Evolutionary conservation across 495 filamentous ascomycete species (phyloP).

Genomic region (Penicillium taxi): DNA sequence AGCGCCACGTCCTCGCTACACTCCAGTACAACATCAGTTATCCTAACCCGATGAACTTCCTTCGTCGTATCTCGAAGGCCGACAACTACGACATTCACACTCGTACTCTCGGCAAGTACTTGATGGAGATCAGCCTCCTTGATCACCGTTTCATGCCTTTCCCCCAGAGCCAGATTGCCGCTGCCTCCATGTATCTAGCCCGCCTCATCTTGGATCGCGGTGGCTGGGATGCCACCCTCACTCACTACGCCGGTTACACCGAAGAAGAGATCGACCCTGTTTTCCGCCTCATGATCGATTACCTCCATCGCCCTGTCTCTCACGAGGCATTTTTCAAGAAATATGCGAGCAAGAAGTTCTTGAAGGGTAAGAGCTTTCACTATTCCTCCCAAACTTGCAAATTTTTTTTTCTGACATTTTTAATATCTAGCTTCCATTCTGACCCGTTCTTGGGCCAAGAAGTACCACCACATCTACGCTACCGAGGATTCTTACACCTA

Average conservation of each 20-base stretch:
- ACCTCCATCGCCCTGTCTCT: constrained; percentile 74
- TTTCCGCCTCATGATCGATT: constrained; percentile 90
- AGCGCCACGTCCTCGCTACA: constrained; percentile 81
- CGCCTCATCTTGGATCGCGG: constrained; percentile 83
- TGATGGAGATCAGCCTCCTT: constrained; percentile 94
- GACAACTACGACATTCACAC: constrained; percentile 98
- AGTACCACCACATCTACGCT: constrained; percentile 44
- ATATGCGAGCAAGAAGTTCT: constrained; percentile 96
- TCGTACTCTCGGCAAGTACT: constrained; percentile 91
- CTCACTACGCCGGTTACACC: constrained; percentile 86
- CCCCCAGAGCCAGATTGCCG: constrained; percentile 80
- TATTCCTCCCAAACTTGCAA: no score
- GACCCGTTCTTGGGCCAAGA: constrained; percentile 88
- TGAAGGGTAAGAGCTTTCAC: constrained; percentile 62
- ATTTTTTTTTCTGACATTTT: background rate
- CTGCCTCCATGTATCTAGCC: constrained; percentile 89
- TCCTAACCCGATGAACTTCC: constrained; percentile 99
- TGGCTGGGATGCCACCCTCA: constrained; percentile 84
- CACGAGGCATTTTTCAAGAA: constrained; percentile 99
- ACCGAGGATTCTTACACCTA: constrained; percentile 34
- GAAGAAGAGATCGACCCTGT: constrained; percentile 91
- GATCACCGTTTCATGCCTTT: constrained; percentile 88
- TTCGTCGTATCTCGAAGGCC: constrained; percentile 94
- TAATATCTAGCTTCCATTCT: constrained; percentile 70
- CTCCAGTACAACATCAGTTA: constrained; percentile 97